Percentiles rank a stretch among this genome's conserved stretches.
Evolutionary conservation across 1,284 basidiomycete genomes (phyloP).

Genomic region (Bjerkandera adusta): DNA sequence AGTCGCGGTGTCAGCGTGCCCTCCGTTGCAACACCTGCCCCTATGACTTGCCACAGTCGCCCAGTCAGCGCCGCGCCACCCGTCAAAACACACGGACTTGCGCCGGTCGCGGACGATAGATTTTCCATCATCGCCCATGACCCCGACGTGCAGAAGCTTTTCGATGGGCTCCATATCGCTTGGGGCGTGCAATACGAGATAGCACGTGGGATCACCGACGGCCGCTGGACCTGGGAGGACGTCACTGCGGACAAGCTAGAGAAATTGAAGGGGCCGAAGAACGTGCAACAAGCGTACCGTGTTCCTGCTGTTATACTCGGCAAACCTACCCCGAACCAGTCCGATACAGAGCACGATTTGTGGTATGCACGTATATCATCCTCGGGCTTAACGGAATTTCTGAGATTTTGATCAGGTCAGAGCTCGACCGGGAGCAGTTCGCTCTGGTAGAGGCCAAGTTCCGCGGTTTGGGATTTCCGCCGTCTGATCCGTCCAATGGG

Average conservation of each 20-base stretch:
- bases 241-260: constrained; percentile 30
- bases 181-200: constrained; percentile 33
- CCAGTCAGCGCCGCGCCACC: too few species aligned
- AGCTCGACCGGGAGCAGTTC: constrained; percentile 65
- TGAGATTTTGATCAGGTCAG: constrained; percentile 40
- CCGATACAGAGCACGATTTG: neutral
- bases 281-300: constrained; percentile 37
- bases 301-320: constrained; percentile 35
- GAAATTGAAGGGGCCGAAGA: constrained; percentile 41
- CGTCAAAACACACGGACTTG: too few species aligned
- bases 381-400: neutral
- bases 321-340: constrained; percentile 7
- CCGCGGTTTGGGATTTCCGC: constrained; percentile 62
- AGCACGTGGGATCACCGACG: constrained; percentile 25
- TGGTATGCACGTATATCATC: constrained; percentile 18
- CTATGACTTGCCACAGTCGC: too few species aligned
- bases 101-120: too few species aligned
- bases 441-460: constrained; percentile 51
- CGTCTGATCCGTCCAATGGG: too few species aligned
- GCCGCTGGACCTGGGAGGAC: constrained; percentile 25
- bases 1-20: too few species aligned
- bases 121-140: constrained; percentile 22
- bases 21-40: too few species aligned
- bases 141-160: constrained; percentile 35
- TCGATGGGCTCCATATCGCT: constrained; percentile 23